Conservation (phyloP, 2,329 filamentous ascomycete species). For the Gaeumannomyces tritici region DNA sequence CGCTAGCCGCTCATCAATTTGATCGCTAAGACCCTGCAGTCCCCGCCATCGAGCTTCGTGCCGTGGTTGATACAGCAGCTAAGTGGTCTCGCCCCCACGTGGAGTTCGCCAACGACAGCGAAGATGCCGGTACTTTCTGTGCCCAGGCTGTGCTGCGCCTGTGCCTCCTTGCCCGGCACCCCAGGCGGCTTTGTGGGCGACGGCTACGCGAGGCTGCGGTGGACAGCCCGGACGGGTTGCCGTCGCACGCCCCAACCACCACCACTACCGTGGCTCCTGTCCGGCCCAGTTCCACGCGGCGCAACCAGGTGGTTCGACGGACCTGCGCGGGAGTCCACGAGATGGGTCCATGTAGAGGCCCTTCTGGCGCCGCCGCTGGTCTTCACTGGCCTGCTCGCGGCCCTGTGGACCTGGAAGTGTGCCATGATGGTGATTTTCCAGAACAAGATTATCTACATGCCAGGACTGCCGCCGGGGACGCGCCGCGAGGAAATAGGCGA, state of each 20-base stretch:
- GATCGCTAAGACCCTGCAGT: too few relatives aligned
- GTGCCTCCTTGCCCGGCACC: background rate
- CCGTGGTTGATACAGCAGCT: too few relatives aligned
- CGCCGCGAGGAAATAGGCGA: constrained; percentile 57
- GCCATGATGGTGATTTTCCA: constrained; percentile 68
- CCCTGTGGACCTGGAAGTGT: constrained; percentile 59
- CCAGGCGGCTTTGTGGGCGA: too few relatives aligned
- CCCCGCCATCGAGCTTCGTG: too few relatives aligned
- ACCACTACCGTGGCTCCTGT: background rate
- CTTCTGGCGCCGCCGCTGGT: constrained; percentile 55
- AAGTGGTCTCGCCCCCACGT: background rate
- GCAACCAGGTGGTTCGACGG: background rate
- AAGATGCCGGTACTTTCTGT: background rate
- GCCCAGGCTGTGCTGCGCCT: background rate
- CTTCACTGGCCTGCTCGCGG: constrained; percentile 55
- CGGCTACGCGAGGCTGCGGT: background rate
- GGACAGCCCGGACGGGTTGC: background rate
- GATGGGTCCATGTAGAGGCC: constrained; percentile 23
- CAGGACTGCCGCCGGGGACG: constrained; percentile 62
- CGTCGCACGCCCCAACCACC: too few relatives aligned
- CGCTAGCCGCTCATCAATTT: background rate
- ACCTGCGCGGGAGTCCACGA: background rate
- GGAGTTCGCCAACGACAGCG: background rate
- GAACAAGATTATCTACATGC: constrained; percentile 77
- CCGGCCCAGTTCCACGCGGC: background rate